Evolutionary conservation across 2,329 filamentous ascomycete species (phyloP).

Genomic region (Sporothrix pseudoabietina): DNA sequence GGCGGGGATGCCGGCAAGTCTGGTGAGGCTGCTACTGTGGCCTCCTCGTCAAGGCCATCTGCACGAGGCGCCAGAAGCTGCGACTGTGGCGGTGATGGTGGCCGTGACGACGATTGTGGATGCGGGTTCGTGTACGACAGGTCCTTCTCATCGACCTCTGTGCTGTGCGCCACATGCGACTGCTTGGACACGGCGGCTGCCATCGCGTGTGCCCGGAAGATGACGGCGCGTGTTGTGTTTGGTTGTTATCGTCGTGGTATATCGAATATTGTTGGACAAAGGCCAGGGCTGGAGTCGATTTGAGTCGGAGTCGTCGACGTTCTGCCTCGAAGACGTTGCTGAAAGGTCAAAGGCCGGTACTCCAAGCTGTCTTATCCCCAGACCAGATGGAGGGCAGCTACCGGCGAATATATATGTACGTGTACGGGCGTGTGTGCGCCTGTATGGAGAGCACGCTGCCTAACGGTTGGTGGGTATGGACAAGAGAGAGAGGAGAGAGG

Average conservation of each 20-base stretch:
- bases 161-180: background rate
- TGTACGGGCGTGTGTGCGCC: background rate
- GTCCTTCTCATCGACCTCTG: conserved; percentile 17
- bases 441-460: background rate
- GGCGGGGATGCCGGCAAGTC: background rate
- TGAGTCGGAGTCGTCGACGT: background rate
- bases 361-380: background rate
- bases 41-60: conserved; percentile 31
- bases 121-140: background rate
- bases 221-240: background rate
- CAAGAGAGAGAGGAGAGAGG: background rate
- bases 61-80: background rate
- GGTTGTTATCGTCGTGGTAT: background rate
- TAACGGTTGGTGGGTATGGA: background rate
- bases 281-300: background rate
- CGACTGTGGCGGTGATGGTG: background rate
- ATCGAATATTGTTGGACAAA: background rate
- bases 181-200: background rate
- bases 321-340: no score
- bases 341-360: background rate
- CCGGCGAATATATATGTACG: background rate
- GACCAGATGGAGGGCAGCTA: background rate
- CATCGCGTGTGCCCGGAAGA: background rate
- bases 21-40: background rate
- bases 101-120: background rate